Conservation (phyloP, 1,139 yeast species). For the Blastobotrys apis region DNA sequence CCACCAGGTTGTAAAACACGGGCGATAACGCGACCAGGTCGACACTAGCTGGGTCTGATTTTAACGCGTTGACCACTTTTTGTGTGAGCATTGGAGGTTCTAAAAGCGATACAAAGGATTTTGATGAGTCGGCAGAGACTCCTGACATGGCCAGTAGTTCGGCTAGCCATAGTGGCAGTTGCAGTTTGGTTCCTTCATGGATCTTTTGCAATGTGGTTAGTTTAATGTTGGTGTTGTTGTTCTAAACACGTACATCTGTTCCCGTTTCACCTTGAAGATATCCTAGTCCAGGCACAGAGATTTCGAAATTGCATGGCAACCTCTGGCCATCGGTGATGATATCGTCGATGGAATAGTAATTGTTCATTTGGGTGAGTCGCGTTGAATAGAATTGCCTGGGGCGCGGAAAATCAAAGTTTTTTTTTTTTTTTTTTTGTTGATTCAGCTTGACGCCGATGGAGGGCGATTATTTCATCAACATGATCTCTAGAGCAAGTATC, state of each 20-base stretch:
- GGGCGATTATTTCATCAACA: too few relatives aligned
- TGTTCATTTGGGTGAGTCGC: too few relatives aligned
- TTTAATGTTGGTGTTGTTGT: not conserved
- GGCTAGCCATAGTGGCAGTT: constrained; percentile 88
- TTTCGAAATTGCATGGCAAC: constrained; percentile 73
- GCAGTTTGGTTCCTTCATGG: constrained; percentile 60
- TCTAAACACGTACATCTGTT: constrained; percentile 35
- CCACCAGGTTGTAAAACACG: constrained; percentile 62
- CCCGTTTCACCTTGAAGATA: constrained; percentile 83
- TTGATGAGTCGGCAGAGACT: constrained; percentile 37
- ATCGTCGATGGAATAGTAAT: constrained; percentile 82
- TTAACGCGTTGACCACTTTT: constrained; percentile 74
- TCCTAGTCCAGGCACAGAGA: constrained; percentile 79
- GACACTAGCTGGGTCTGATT: constrained; percentile 62
- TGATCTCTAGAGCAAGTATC: too few relatives aligned
- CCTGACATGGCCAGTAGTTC: constrained; percentile 56
- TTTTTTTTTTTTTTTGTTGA: too few relatives aligned
- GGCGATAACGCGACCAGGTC: constrained; percentile 66
- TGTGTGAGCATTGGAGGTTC: constrained; percentile 63
- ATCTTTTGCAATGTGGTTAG: constrained; percentile 34
- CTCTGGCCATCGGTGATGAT: constrained; percentile 65
- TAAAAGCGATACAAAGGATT: constrained; percentile 62
- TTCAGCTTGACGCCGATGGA: too few relatives aligned
- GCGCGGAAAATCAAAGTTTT: too few relatives aligned
- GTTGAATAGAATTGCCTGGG: too few relatives aligned